Evolutionary conservation across 202 grass and related monocot genomes (phyloP).

Genomic region (Eragrostis tef): DNA sequence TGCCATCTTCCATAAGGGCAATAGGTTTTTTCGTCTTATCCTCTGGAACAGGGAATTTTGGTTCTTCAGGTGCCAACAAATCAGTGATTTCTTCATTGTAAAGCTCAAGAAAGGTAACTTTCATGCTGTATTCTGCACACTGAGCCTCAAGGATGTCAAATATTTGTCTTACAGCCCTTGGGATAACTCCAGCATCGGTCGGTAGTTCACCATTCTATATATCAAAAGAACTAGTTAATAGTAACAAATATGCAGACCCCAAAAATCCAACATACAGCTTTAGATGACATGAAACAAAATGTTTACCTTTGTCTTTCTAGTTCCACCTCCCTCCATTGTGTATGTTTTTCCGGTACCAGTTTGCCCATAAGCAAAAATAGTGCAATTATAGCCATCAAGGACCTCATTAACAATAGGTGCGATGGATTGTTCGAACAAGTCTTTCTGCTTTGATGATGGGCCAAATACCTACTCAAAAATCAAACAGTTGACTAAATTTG

Average conservation of each 20-base stretch:
- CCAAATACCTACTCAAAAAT: slow-evolving; percentile 78
- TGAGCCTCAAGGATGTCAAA: slow-evolving; percentile 88
- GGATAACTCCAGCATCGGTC: slow-evolving; percentile 93
- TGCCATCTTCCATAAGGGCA: slow-evolving; percentile 99
- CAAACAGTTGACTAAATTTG: slow-evolving; percentile 30
- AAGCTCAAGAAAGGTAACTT: slow-evolving; percentile 92
- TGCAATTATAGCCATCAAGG: slow-evolving; percentile 96
- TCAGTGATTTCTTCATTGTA: slow-evolving; percentile 98
- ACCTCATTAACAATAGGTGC: slow-evolving; percentile 96
- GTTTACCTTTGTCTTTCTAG: slow-evolving; percentile 79
- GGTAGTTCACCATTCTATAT: slow-evolving; percentile 88
- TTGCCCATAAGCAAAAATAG: slow-evolving; percentile 99
- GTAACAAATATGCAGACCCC: slow-evolving; percentile 29
- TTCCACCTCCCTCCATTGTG: slow-evolving; percentile 95
- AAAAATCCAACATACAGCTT: slow-evolving; percentile 4
- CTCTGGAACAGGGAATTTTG: slow-evolving; percentile 75
- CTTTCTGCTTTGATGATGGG: slow-evolving; percentile 82
- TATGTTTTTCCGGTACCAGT: slow-evolving; percentile 96
- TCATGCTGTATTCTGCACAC: slow-evolving; percentile 94
- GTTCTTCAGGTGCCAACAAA: slow-evolving; percentile 81
- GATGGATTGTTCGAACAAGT: slow-evolving; percentile 87
- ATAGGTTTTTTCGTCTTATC: slow-evolving; percentile 98
- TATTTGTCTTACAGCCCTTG: slow-evolving; percentile 81
- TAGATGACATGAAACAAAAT: slow-evolving; percentile 19
- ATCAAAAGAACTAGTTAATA: slow-evolving; percentile 39